Percentiles rank a stretch among this genome's conserved stretches.
These are phyloP conservation scores for Naganishia cerealis DNA, from an alignment of 1,284 basidiomycete species.

Conservation along the genomic window DNA sequence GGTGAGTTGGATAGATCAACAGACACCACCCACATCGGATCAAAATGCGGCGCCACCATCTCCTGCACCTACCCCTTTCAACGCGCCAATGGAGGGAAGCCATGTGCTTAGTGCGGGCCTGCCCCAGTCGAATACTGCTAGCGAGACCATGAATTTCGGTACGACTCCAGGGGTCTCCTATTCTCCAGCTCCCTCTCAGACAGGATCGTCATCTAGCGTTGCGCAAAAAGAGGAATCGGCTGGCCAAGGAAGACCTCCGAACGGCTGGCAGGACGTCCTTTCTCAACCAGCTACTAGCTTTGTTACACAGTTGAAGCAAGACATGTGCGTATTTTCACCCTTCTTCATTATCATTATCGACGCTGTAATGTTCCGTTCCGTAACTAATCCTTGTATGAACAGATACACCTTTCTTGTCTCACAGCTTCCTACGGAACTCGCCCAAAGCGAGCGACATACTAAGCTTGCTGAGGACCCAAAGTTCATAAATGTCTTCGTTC, in stretches of 20 bases:
- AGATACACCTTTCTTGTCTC: slow-evolving; percentile 26
- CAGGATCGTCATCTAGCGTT: slow-evolving; percentile 4
- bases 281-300: slow-evolving; percentile 20
- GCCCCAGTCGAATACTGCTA: slow-evolving; percentile 49
- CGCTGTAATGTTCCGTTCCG: not conserved
- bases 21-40: slow-evolving; percentile 48
- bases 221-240: slow-evolving; percentile 33
- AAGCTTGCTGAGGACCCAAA: slow-evolving; percentile 36
- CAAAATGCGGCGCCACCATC: slow-evolving; percentile 42
- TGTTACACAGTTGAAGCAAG: slow-evolving; percentile 39
- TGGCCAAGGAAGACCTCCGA: slow-evolving; percentile 30
- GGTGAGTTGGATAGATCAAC: slow-evolving; percentile 69
- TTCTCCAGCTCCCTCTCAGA: slow-evolving; percentile 51
- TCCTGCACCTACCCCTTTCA: slow-evolving; percentile 25
- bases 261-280: slow-evolving; percentile 44
- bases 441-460: not conserved
- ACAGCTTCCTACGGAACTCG: slow-evolving; percentile 21
- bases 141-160: slow-evolving; percentile 51
- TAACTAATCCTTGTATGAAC: not conserved
- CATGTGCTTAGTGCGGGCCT: not conserved
- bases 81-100: not conserved
- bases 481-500: slow-evolving; percentile 50
- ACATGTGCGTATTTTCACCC: slow-evolving; percentile 40
- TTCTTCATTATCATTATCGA: slow-evolving; percentile 7
- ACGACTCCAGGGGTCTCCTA: slow-evolving; percentile 43